These are phyloP conservation scores for Fusarium sp. DNA, from an alignment of 2,329 filamentous ascomycete genomes.

Conservation along the genomic window DNA sequence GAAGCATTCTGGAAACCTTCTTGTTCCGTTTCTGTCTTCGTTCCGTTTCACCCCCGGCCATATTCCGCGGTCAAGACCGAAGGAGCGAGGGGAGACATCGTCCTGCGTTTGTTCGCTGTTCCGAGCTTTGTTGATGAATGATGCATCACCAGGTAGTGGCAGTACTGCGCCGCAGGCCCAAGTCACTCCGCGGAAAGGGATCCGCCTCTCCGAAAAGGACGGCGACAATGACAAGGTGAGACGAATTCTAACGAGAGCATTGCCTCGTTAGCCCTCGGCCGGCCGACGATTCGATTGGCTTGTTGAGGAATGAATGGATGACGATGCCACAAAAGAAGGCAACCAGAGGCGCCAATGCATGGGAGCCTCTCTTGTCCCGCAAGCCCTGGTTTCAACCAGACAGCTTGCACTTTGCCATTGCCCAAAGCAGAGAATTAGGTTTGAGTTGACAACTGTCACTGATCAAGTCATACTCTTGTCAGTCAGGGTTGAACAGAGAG, in stretches of 20 bases:
- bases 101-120: not conserved
- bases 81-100: slow-evolving; percentile 10
- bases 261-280: slow-evolving; percentile 7
- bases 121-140: slow-evolving; percentile 12
- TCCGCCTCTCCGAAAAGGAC: slow-evolving; percentile 14
- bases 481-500: slow-evolving; percentile 15
- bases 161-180: slow-evolving; percentile 27
- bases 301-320: not conserved
- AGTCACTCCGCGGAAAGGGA: slow-evolving; percentile 6
- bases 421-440: not conserved
- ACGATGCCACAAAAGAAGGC: slow-evolving; percentile 18
- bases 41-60: slow-evolving; percentile 19
- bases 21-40: slow-evolving; percentile 30
- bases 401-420: not conserved
- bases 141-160: not conserved
- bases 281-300: slow-evolving; percentile 2
- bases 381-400: slow-evolving; percentile 23
- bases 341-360: slow-evolving; percentile 13
- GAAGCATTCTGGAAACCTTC: slow-evolving; percentile 44
- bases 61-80: slow-evolving; percentile 18
- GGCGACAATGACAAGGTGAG: slow-evolving; percentile 1
- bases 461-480: slow-evolving; percentile 24
- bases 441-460: not conserved
- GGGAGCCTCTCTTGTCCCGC: slow-evolving; percentile 9
- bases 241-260: slow-evolving; percentile 6